Evolutionary conservation across 2,329 filamentous ascomycete genomes (phyloP), one percentile per base, ranked within the genome.

Genomic region (Penicillium psychrosexuale): DNA sequence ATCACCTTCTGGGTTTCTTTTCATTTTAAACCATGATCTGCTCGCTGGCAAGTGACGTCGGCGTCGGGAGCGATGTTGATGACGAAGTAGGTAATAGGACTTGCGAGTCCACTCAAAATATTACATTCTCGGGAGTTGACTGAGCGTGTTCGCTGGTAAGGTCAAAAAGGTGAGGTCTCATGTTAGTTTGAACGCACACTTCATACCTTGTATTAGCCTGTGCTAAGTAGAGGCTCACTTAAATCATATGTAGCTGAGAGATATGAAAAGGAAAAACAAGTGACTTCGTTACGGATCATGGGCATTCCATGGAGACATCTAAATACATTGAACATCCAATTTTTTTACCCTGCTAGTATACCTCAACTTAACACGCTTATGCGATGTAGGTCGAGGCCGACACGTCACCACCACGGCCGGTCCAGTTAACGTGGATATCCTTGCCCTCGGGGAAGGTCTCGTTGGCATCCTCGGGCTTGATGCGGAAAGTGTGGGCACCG

Each of bases 401-500:
- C 64, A 99, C 89, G 75, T 97, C 94, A 73, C 94, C 94, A 74
- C 94, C 94, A 76, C 94, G 89, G 70, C 94, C 94, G 68, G 94
- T 99, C 94, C 94, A 99, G 90, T 99, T 99, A 78, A 97, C 91
- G 85, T 99, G 94, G 74, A 93, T 94, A 77, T 97, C 86, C 80
- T 91, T 81, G 77, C 87, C 91, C 68, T 82, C 85, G 64, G 87
- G 88, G 82, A 95, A 96, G 80, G 91, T 91, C 55, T 81, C 85
- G 76, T 71, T 88, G 67, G 89, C 89, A 64, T 68, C 71, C 80
- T 93, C 89, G 58, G 90, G 88, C 87, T 94, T 93, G 80, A 94
- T 84, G 69, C 81, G 81, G 87, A 94, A 94, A 65, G 90, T 94
- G 83, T 94, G 90, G 62, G 90, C 90, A 76, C 94, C 94, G 74